Conservation (phyloP, 2,329 filamentous ascomycete species). For the Xylariomycetidae sp. region DNA sequence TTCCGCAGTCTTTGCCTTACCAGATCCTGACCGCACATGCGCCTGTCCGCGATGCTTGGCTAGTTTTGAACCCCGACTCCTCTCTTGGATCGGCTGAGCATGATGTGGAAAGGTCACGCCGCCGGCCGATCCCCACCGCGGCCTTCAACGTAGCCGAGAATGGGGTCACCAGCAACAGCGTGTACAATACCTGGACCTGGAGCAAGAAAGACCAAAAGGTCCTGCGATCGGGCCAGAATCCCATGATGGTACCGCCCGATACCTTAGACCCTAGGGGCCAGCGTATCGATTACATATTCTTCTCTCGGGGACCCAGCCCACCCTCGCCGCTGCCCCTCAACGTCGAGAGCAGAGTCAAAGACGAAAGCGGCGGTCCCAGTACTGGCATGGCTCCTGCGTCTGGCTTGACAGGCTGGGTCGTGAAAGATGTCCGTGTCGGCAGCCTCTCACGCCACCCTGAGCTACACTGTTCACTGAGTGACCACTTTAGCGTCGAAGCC, state of each 20-base stretch:
- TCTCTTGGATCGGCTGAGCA: constrained; percentile 71
- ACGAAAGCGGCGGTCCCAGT: constrained; percentile 24
- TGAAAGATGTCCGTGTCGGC: constrained; percentile 67
- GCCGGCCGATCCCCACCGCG: constrained; percentile 66
- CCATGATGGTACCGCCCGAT: constrained; percentile 57
- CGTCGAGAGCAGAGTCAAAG: constrained; percentile 12
- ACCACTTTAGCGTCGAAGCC: constrained; percentile 89
- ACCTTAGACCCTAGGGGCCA: constrained; percentile 72
- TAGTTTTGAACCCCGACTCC: constrained; percentile 75
- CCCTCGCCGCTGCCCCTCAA: constrained; percentile 10
- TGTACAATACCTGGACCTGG: constrained; percentile 94
- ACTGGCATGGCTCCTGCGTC: constrained; percentile 8
- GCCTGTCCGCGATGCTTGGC: constrained; percentile 79
- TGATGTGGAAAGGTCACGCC: constrained; percentile 60
- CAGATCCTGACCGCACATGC: constrained; percentile 74
- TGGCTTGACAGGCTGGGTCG: constrained; percentile 52
- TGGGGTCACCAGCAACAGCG: constrained; percentile 81
- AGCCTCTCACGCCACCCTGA: constrained; percentile 79
- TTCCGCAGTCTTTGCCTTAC: constrained; percentile 81
- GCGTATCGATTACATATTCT: constrained; percentile 91
- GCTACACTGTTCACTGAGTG: constrained; percentile 80
- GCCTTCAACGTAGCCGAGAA: constrained; percentile 75
- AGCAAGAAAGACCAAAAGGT: constrained; percentile 63
- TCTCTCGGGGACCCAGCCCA: constrained; percentile 46
- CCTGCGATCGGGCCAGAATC: constrained; percentile 59